Evolutionary conservation across 2,329 filamentous ascomycete genomes (phyloP).

Genomic region (Sporothrix brunneoviolacea): DNA sequence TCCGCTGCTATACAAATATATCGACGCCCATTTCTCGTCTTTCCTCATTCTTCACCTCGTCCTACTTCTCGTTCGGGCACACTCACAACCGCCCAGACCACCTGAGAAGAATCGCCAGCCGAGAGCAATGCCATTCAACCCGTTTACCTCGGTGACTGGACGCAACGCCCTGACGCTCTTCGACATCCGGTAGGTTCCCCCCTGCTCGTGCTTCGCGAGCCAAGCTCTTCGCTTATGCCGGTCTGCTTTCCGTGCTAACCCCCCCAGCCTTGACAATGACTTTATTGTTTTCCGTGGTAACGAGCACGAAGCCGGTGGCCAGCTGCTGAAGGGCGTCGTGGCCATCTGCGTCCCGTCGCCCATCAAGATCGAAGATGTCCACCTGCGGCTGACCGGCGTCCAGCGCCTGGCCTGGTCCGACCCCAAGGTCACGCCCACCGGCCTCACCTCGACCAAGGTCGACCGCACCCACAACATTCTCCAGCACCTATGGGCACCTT

Average conservation of each 20-base stretch:
- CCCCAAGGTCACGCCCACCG: constrained; percentile 47
- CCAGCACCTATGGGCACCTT: constrained; percentile 62
- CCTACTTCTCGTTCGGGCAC: constrained; percentile 4
- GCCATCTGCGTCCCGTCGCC: constrained; percentile 66
- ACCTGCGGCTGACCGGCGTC: constrained; percentile 63
- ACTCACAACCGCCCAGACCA: neutral
- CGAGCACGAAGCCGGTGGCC: constrained; percentile 68
- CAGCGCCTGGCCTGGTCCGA: constrained; percentile 56
- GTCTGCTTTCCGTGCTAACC: too few relatives aligned
- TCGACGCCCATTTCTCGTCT: constrained; percentile 7
- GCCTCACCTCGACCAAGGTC: constrained; percentile 52
- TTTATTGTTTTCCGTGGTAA: constrained; percentile 72
- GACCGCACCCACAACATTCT: constrained; percentile 56
- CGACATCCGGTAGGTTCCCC: constrained; percentile 46
- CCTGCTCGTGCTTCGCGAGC: too few relatives aligned
- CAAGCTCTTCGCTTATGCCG: too few relatives aligned
- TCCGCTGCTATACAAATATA: too few relatives aligned
- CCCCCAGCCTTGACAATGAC: constrained; percentile 62
- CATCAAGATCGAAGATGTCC: constrained; percentile 65
- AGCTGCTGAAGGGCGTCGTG: constrained; percentile 65
- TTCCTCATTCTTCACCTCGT: neutral
- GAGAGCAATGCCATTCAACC: constrained; percentile 47
- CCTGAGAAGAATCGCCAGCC: neutral
- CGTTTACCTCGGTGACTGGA: constrained; percentile 46
- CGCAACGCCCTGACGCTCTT: constrained; percentile 48